Evolutionary conservation across 768 basidiomycete species (phyloP).

Genomic region (Tulasnella sp.): DNA sequence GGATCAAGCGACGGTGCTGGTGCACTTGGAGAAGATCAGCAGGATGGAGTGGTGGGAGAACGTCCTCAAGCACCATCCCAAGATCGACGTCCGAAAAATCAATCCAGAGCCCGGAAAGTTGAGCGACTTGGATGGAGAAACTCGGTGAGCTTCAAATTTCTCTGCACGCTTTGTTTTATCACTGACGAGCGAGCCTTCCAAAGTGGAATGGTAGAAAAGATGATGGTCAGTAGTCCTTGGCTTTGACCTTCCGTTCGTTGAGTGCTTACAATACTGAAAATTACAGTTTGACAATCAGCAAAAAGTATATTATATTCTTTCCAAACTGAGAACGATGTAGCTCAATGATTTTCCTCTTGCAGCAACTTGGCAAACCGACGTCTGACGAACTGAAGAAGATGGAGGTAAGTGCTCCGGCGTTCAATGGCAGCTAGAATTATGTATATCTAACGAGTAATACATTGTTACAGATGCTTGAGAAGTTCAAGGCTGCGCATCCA

Average conservation of each 20-base stretch:
- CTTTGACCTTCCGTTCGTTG: conserved; percentile 15
- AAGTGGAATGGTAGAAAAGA: conserved; percentile 98
- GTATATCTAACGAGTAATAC: conserved; percentile 8
- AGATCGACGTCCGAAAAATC: conserved; percentile 95
- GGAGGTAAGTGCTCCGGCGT: conserved; percentile 53
- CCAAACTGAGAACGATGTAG: conserved; percentile 18
- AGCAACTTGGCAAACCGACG: conserved; percentile 96
- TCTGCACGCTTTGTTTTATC: neutral
- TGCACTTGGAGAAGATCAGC: conserved; percentile 86
- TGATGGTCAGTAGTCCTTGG: conserved; percentile 75
- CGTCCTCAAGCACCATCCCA: conserved; percentile 89
- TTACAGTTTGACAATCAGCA: conserved; percentile 73
- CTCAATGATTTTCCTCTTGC: conserved; percentile 13
- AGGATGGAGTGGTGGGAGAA: conserved; percentile 97
- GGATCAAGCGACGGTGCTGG: conserved; percentile 65
- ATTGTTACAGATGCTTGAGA: conserved; percentile 63
- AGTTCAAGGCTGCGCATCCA: conserved; percentile 86
- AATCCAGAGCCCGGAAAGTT: conserved; percentile 93
- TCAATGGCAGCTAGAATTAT: neutral
- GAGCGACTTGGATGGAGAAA: conserved; percentile 93
- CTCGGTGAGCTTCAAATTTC: conserved; percentile 53
- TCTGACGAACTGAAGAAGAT: conserved; percentile 91
- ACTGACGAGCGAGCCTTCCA: neutral
- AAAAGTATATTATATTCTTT: conserved; percentile 47
- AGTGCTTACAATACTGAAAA: neutral